Percentiles rank a stretch among this genome's conserved stretches.
Evolutionary conservation across 352 stramenopile genomes (phyloP).

Genomic region (Pythium dissotocum): DNA sequence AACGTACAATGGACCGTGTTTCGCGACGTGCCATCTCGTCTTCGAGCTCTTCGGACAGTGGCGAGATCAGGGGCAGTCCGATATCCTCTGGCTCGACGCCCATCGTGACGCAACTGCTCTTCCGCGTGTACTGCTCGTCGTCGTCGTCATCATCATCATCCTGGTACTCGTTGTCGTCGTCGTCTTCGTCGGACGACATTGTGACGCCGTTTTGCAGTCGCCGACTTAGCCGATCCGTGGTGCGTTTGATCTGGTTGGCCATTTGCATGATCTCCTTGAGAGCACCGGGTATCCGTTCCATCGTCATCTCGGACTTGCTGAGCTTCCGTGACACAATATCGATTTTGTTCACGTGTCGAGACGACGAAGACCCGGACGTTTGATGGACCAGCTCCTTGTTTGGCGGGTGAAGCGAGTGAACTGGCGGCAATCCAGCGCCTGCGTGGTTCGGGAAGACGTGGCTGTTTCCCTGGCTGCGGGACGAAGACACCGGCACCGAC

Average conservation of each 20-base stretch:
- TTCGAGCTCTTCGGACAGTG: constrained; percentile 60
- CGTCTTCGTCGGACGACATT: neutral
- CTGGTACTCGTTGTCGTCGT: constrained; percentile 39
- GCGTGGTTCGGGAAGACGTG: constrained; percentile 6
- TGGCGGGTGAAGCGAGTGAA: neutral
- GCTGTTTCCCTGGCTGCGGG: neutral
- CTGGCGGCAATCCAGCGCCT: neutral
- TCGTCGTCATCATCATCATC: constrained; percentile 48
- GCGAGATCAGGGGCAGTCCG: constrained; percentile 28
- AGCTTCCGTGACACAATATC: constrained; percentile 57
- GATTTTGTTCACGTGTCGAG: constrained; percentile 27
- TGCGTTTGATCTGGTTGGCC: constrained; percentile 73
- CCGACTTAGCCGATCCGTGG: constrained; percentile 54
- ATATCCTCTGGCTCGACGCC: constrained; percentile 22
- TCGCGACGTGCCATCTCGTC: constrained; percentile 63
- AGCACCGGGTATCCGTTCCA: constrained; percentile 53
- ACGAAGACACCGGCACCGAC: neutral
- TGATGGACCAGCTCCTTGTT: neutral
- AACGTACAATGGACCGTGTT: constrained; percentile 34
- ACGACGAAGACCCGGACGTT: neutral
- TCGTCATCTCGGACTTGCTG: constrained; percentile 49
- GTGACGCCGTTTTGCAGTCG: constrained; percentile 33
- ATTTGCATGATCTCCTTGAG: constrained; percentile 69
- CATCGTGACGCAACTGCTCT: constrained; percentile 24
- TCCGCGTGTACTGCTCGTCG: constrained; percentile 25